Conservation (phyloP, 192 early-diverging fungal species). For the Backusella australiensis region DNA sequence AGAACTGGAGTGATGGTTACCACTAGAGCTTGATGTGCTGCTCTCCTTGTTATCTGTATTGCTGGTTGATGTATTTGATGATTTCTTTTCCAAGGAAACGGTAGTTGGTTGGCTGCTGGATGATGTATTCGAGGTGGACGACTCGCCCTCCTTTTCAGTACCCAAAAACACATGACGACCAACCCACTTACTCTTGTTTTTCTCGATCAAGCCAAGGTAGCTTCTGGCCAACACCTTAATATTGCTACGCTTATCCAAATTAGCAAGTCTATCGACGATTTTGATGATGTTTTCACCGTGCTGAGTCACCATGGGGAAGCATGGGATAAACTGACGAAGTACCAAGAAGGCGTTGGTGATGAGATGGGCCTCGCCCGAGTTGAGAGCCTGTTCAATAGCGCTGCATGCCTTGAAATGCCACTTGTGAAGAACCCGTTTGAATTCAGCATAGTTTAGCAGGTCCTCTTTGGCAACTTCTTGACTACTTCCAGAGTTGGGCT, state of each 20-base stretch:
- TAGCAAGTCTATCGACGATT: constrained; percentile 44
- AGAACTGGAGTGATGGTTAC: not conserved
- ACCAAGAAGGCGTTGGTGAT: constrained; percentile 76
- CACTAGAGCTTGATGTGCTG: not conserved
- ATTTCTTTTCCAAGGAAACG: not conserved
- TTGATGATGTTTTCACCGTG: constrained; percentile 54
- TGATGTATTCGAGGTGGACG: not conserved
- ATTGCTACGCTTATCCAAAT: constrained; percentile 62
- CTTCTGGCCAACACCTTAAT: constrained; percentile 65
- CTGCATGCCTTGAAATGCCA: constrained; percentile 62
- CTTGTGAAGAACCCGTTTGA: constrained; percentile 62
- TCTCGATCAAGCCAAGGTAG: constrained; percentile 35
- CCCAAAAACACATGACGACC: constrained; percentile 25
- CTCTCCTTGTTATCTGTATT: not conserved
- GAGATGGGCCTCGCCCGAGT: constrained; percentile 66
- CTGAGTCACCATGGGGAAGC: constrained; percentile 58
- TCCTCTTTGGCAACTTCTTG: constrained; percentile 38
- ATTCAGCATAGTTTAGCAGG: constrained; percentile 57
- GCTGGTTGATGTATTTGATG: not conserved
- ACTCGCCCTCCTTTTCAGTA: constrained; percentile 3
- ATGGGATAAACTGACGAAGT: constrained; percentile 56
- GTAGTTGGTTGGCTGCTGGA: not conserved
- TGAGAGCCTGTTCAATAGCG: constrained; percentile 41
- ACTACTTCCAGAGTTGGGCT: not conserved
- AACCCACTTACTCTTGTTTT: constrained; percentile 26